Percentiles rank a stretch among this genome's conserved stretches.
Evolutionary conservation across 2,329 filamentous ascomycete genomes (phyloP).

Genomic region (Domatiomyces globalis): DNA sequence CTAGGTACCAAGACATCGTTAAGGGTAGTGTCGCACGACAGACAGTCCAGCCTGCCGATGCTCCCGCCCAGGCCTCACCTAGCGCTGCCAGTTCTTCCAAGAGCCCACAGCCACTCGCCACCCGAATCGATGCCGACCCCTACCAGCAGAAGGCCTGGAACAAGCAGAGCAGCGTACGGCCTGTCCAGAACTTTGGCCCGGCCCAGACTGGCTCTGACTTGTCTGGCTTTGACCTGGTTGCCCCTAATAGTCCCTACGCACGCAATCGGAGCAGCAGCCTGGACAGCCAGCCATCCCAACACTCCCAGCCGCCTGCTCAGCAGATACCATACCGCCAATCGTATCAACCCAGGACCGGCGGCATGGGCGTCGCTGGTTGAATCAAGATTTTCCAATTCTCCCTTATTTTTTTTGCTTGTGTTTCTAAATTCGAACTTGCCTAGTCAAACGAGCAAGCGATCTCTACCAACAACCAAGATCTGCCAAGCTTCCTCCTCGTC

Average conservation of each 20-base stretch:
- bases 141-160: constrained; percentile 56
- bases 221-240: constrained; percentile 8
- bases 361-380: constrained; percentile 14
- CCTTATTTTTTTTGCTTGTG: too few species aligned
- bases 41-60: constrained; percentile 39
- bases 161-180: constrained; percentile 69
- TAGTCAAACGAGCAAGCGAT: not conserved
- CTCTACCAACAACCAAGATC: not conserved
- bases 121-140: constrained; percentile 71
- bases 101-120: constrained; percentile 35
- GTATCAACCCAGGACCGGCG: constrained; percentile 15
- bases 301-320: constrained; percentile 8
- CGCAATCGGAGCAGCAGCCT: constrained; percentile 14
- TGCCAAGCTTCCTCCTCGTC: not conserved
- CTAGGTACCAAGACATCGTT: constrained; percentile 73
- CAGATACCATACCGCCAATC: constrained; percentile 6
- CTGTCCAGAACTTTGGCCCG: constrained; percentile 38
- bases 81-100: constrained; percentile 27
- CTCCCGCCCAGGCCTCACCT: constrained; percentile 35
- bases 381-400: not conserved
- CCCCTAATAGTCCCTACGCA: constrained; percentile 17
- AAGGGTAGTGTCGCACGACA: constrained; percentile 41
- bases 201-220: constrained; percentile 1
- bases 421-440: not conserved
- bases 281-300: constrained; percentile 14